Base-by-base conservation (phyloP, 2,329 filamentous ascomycete species). In the Cladosporium sp. region DNA sequence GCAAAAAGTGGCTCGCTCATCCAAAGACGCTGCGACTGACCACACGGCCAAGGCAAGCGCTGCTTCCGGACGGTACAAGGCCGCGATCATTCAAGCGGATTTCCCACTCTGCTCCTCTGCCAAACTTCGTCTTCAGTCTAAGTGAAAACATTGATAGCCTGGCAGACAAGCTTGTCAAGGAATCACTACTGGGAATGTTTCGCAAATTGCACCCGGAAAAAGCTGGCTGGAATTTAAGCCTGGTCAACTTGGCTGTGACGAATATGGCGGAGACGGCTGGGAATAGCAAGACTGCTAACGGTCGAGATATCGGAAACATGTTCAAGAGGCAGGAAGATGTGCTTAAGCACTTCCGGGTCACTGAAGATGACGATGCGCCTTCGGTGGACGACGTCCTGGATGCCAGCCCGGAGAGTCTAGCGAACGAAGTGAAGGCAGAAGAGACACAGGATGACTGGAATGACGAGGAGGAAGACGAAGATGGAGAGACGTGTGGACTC, bases 231-330 rank as follows among this genome's bases (percentile, higher is more conserved):
- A 89, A 93, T 63, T 73, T 97, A 17, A 89, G 88, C 62, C 76
- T 97, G 52, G 78, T 97, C 59, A 97, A 97, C 63, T 77, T 97
- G 20, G 92, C 90, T 45, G 91, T 90, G 7, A 88, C 89, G 13
- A 96, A 96, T 69, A 93, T 97, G 86, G 80, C 67, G 6, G 75
- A 78, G 60, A 71, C 73, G 3, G 77, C 74, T 22, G 74, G 77
- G 8, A 66, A 73, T 24, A 74, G 73, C 54, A 78, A 71, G 63
- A 74, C 71, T 20, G 75, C 75, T 0, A 71, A 67, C 12, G 90
- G 89, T 1, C 80, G 88, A 62, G 86, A 96, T 66, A 96, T 97
- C 63, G 81, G 82, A 1, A 82, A 78, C 66, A 95, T 97, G 91
- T 95, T 97, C 70, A 84, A 78, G 66, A 80, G 79, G 56, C 91